Conservation (phyloP, 1,284 basidiomycete species). For the Heterobasidion occidentale region DNA sequence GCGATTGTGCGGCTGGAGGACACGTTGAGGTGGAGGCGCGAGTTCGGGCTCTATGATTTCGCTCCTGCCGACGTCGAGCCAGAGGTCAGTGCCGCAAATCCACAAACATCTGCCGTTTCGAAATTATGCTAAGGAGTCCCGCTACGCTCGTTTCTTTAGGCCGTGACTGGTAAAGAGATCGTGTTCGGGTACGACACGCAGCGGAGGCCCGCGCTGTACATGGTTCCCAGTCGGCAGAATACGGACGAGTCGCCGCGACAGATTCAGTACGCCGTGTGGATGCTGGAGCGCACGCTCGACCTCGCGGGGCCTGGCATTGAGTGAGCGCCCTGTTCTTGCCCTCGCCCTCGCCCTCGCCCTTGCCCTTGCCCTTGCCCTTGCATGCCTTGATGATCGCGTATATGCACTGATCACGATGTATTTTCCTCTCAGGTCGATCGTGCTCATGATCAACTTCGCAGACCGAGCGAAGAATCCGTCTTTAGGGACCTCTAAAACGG, state of each 20-base stretch:
- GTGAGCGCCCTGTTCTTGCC: conserved; percentile 23
- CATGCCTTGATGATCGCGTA: neutral
- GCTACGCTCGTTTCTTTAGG: conserved; percentile 40
- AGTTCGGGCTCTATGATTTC: conserved; percentile 78
- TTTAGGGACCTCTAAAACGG: conserved; percentile 49
- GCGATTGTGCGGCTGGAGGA: conserved; percentile 70
- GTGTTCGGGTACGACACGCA: conserved; percentile 80
- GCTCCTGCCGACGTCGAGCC: conserved; percentile 55
- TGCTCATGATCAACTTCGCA: conserved; percentile 78
- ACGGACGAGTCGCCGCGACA: conserved; percentile 71
- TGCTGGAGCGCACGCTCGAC: conserved; percentile 65
- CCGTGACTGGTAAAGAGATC: conserved; percentile 78
- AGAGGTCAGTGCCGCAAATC: neutral
- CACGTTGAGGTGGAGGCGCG: conserved; percentile 76
- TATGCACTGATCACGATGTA: neutral
- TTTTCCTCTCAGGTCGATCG: conserved; percentile 41
- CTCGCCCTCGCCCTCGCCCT: too few relatives aligned
- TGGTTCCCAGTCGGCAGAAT: conserved; percentile 82
- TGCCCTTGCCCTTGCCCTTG: neutral
- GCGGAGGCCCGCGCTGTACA: conserved; percentile 75
- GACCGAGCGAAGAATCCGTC: conserved; percentile 76
- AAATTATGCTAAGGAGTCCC: too few relatives aligned
- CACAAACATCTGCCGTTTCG: too few relatives aligned
- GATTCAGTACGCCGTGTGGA: conserved; percentile 77
- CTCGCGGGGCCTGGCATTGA: conserved; percentile 72